Percentiles rank a stretch among this genome's conserved stretches.
These are phyloP conservation scores for Cyclotella kingstonii DNA, from an alignment of 108 stramenopile species.

Conservation along the genomic window DNA sequence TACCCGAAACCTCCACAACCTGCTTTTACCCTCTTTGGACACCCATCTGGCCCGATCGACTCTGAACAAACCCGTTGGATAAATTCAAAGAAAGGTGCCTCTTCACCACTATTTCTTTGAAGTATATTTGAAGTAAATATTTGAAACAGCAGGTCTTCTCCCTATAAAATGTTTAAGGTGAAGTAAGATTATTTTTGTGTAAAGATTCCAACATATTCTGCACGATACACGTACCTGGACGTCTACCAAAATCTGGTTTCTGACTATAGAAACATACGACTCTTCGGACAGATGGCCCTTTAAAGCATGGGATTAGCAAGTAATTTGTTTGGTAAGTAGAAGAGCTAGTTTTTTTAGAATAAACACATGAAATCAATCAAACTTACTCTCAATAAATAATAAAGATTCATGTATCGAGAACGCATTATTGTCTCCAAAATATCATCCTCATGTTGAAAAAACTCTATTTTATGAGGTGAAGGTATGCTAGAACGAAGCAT, in stretches of 20 bases:
- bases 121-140: slow-evolving; percentile 87
- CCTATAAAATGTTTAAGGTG: too few relatives aligned
- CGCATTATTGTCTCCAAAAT: slow-evolving; percentile 54
- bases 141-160: slow-evolving; percentile 80
- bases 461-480: slow-evolving; percentile 27
- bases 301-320: neutral
- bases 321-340: neutral
- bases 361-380: too few relatives aligned
- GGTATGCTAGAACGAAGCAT: slow-evolving; percentile 33
- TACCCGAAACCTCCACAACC: slow-evolving; percentile 88
- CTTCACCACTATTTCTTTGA: slow-evolving; percentile 63
- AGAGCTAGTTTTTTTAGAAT: neutral
- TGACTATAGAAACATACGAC: slow-evolving; percentile 74
- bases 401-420: slow-evolving; percentile 80
- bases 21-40: slow-evolving; percentile 61
- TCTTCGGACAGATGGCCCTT: slow-evolving; percentile 64
- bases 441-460: slow-evolving; percentile 28
- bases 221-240: slow-evolving; percentile 56
- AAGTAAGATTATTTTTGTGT: too few relatives aligned
- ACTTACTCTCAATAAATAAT: slow-evolving; percentile 58
- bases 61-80: slow-evolving; percentile 87
- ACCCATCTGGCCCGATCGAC: slow-evolving; percentile 59
- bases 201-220: too few relatives aligned
- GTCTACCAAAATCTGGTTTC: slow-evolving; percentile 85
- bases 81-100: slow-evolving; percentile 89